Base-by-base conservation (phyloP, 306 rosid genomes). In the Quercus gilva region DNA sequence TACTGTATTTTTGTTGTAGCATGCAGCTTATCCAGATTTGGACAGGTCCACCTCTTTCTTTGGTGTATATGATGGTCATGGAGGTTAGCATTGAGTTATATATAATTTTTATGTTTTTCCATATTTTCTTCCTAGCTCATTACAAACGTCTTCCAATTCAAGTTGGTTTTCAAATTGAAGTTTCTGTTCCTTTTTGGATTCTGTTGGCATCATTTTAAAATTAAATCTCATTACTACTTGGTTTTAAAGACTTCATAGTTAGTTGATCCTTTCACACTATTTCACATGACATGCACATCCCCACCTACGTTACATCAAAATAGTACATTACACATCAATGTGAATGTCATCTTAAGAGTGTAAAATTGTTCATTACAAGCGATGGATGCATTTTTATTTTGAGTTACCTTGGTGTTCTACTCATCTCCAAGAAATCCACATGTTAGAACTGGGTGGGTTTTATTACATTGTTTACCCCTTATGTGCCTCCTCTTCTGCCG, bases 61-160 rank as follows among this genome's bases (percentile, higher is more conserved):
- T 84, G 99, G 91, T 63, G 99, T 95, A 84, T 95, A 88, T 80
- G 99, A 95, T 79, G 99, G 99, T 33, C 99, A 95, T 89, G 99
- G 99, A 90, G 99, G 98, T 93, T 43, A 37, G 91, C 64, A 52
- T 79, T 63, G 21, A 19, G 55, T 68, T 78, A 25, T 29, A n/a
- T 19, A 26, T 5, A 43, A 74, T 41, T 74, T 28, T 26, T 20
- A 26, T 19, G 49, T 52, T 69, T 77, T 13, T 58, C 57, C 45
- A 65, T 57, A 60, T 74, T 57, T 56, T 55, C 84, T 76, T 80
- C 68, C 33, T 28, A 23, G 3, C 18, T 37, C n/a, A 15, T 64
- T 9, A 29, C 12, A 64, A 29, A 64, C 45, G 1, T 29, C 23
- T 60, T 60, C 31, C 28, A 64, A 28, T 35, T 64, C 6, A 28